phyloP scores from a whole-genome alignment of 257 asterid species.

The Solanum stenotomum region DNA sequence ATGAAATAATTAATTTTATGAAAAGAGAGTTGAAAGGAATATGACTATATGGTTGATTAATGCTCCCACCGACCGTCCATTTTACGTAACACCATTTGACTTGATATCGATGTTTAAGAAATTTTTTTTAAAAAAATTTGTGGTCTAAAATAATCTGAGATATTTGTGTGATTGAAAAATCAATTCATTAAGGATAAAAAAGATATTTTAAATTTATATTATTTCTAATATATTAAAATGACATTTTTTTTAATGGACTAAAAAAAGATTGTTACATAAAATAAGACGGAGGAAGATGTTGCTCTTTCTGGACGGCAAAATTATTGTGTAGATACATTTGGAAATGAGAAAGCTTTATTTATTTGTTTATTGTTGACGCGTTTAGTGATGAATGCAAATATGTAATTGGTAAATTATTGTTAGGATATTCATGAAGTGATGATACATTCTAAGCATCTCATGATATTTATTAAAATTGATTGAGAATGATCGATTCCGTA shows the following conservation, averaged over 20 bases:
- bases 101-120: too few relatives aligned
- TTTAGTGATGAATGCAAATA: background rate
- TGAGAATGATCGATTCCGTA: background rate
- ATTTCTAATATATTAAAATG: too few relatives aligned
- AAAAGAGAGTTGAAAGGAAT: background rate
- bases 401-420: background rate
- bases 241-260: fast-evolving
- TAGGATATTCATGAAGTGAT: background rate
- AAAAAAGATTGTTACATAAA: too few relatives aligned
- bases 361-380: background rate
- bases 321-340: background rate
- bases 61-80: too few relatives aligned
- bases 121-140: too few relatives aligned
- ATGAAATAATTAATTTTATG: background rate
- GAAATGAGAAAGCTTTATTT: background rate
- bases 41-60: background rate
- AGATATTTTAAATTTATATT: too few relatives aligned
- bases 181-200: too few relatives aligned
- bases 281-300: background rate
- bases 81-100: fast-evolving
- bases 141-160: fast-evolving
- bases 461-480: background rate
- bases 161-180: background rate
- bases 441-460: background rate
- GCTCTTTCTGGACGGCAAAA: background rate